Evolutionary conservation across 352 stramenopile species (phyloP).

Genomic region (Phytophthora cajani): DNA sequence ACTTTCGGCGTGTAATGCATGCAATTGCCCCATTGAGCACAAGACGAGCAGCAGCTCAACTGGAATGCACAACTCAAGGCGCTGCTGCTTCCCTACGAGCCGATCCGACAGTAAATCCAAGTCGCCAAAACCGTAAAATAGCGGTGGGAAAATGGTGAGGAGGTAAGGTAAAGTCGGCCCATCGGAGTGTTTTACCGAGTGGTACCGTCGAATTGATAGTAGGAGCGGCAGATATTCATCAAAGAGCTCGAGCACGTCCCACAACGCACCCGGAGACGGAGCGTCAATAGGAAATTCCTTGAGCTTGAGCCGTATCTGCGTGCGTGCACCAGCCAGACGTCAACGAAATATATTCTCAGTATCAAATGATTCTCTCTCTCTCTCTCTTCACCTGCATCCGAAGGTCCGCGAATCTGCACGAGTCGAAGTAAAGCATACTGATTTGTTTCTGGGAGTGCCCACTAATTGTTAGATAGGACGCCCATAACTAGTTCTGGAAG

Average conservation of each 20-base stretch:
- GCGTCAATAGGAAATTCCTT: conserved; percentile 49
- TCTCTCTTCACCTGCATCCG: conserved; percentile 40
- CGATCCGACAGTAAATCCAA: conserved; percentile 43
- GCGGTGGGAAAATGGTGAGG: conserved; percentile 37
- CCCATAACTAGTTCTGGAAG: neutral
- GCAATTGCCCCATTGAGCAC: conserved; percentile 46
- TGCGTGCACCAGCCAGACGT: conserved; percentile 5
- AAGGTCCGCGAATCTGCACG: conserved; percentile 41
- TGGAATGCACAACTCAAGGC: conserved; percentile 25
- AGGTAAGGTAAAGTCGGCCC: neutral
- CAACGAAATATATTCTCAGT: neutral
- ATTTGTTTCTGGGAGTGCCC: conserved; percentile 30
- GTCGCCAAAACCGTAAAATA: conserved; percentile 57
- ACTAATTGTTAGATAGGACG: neutral
- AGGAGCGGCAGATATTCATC: conserved; percentile 53
- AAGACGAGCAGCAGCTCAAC: conserved; percentile 49
- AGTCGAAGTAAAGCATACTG: conserved; percentile 47
- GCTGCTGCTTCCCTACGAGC: conserved; percentile 37
- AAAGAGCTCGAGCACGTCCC: conserved; percentile 40
- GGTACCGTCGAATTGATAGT: conserved; percentile 48
- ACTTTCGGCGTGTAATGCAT: conserved; percentile 39
- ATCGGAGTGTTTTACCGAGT: conserved; percentile 6
- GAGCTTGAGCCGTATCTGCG: conserved; percentile 59
- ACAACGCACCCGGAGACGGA: conserved; percentile 34
- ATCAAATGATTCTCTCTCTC: neutral